phyloP scores from a whole-genome alignment of 2,329 filamentous ascomycete genomes.

The Sordariomycetes sp. region DNA sequence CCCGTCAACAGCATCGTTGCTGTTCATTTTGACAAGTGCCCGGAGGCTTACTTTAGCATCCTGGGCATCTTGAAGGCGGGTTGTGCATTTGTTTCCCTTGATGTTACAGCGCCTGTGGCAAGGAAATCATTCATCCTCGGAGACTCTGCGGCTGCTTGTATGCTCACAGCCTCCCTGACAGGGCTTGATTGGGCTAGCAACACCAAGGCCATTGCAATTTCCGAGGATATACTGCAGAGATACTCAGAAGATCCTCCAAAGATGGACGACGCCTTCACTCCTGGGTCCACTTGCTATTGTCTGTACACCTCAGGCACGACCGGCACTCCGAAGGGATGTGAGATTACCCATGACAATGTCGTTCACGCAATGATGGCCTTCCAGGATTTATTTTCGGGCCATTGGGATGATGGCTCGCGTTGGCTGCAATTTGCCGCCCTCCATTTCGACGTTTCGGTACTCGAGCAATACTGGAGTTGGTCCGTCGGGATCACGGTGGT shows the following conservation, averaged over 20 bases:
- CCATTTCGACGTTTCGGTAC: conserved; percentile 87
- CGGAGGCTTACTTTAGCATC: conserved; percentile 75
- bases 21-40: conserved; percentile 76
- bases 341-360: conserved; percentile 80
- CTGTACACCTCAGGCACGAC: conserved; percentile 85
- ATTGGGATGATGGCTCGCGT: conserved; percentile 64
- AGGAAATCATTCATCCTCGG: conserved; percentile 70
- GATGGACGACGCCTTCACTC: conserved; percentile 11
- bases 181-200: conserved; percentile 20
- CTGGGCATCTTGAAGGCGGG: conserved; percentile 76
- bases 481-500: conserved; percentile 80
- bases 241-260: conserved; percentile 8
- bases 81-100: conserved; percentile 72
- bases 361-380: conserved; percentile 88
- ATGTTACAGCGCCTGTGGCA: conserved; percentile 61
- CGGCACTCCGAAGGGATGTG: conserved; percentile 77
- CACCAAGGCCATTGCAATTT: conserved; percentile 20
- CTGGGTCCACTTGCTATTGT: conserved; percentile 63
- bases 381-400: conserved; percentile 63
- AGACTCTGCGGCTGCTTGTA: conserved; percentile 58
- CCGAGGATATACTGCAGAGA: conserved; percentile 18
- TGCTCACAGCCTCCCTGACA: conserved; percentile 49
- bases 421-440: conserved; percentile 93
- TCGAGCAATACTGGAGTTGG: conserved; percentile 96
- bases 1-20: conserved; percentile 55